Evolutionary conservation across 257 asterid species (phyloP).

Genomic region (Agastache rugosa): DNA sequence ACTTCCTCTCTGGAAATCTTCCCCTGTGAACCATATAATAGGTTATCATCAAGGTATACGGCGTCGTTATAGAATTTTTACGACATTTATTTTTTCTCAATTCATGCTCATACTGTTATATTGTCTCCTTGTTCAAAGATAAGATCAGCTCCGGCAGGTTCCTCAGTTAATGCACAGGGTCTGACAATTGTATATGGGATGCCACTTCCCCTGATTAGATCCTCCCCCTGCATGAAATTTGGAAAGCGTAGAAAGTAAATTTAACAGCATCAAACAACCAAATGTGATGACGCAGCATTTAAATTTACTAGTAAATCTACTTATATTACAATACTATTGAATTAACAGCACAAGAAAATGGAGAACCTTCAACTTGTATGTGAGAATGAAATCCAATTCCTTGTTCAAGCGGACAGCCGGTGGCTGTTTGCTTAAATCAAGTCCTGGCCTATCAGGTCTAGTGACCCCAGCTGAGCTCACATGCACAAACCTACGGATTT

Average conservation of each 20-base stretch:
- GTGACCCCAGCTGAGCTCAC: slow-evolving; percentile 97
- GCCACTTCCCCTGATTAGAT: slow-evolving; percentile 86
- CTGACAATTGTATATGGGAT: slow-evolving; percentile 87
- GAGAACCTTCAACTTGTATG: slow-evolving; percentile 89
- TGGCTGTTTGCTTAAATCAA: slow-evolving; percentile 96
- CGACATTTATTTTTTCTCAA: background rate
- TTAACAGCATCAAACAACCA: slow-evolving; percentile 8
- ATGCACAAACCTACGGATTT: slow-evolving; percentile 71
- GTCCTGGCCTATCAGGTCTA: slow-evolving; percentile 97
- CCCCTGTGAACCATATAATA: slow-evolving; percentile 55
- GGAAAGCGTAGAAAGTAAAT: slow-evolving; percentile 12
- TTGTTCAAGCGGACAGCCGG: slow-evolving; percentile 97
- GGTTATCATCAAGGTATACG: background rate
- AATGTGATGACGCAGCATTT: background rate
- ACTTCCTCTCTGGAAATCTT: slow-evolving; percentile 92
- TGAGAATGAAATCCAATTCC: slow-evolving; percentile 88
- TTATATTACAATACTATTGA: background rate
- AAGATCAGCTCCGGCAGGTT: slow-evolving; percentile 99
- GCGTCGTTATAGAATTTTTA: background rate
- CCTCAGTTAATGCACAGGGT: slow-evolving; percentile 98
- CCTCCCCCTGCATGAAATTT: slow-evolving; percentile 71
- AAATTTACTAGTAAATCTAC: background rate
- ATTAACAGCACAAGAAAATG: slow-evolving; percentile 10
- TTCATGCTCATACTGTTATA: slow-evolving; percentile 64
- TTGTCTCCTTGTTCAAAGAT: slow-evolving; percentile 95